phyloP scores from a whole-genome alignment of 2,329 filamentous ascomycete genomes.

The Trichophyton benhamiae region DNA sequence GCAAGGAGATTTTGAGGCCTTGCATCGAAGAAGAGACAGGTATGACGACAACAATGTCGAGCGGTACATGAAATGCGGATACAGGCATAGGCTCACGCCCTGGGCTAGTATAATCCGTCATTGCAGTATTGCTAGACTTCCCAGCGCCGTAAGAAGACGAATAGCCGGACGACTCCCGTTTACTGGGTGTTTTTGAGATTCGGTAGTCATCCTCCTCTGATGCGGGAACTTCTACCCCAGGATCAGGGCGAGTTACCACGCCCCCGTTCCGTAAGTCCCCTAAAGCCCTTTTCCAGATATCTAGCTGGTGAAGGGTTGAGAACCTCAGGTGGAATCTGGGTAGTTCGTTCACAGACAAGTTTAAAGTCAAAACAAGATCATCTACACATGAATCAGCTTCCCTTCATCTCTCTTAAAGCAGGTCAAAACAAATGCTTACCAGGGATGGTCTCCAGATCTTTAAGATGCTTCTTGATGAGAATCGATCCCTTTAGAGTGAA shows the following conservation, averaged over 20 bases:
- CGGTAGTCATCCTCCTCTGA: constrained; percentile 81
- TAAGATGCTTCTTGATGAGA: constrained; percentile 93
- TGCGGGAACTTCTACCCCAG: constrained; percentile 67
- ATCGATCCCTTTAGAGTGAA: constrained; percentile 96
- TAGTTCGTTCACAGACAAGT: constrained; percentile 78
- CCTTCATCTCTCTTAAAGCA: background rate
- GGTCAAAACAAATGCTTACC: constrained; percentile 22
- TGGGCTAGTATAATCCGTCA: constrained; percentile 80
- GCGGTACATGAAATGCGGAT: constrained; percentile 65
- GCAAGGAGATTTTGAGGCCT: constrained; percentile 91
- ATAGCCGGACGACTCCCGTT: constrained; percentile 68
- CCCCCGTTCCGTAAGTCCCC: constrained; percentile 69
- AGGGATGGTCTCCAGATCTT: constrained; percentile 60
- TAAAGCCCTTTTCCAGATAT: constrained; percentile 79
- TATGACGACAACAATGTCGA: constrained; percentile 92
- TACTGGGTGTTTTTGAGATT: constrained; percentile 37
- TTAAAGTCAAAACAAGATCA: constrained; percentile 75
- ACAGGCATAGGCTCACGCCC: constrained; percentile 36
- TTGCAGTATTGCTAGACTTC: constrained; percentile 73
- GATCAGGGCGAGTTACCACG: constrained; percentile 51
- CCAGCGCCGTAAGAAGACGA: constrained; percentile 64
- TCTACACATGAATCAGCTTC: constrained; percentile 37
- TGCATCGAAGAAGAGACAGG: constrained; percentile 98
- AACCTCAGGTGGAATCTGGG: constrained; percentile 92
- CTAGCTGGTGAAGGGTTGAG: constrained; percentile 67